Base-by-base conservation (phyloP, 306 rosid species). In the Trifolium subterraneum region DNA sequence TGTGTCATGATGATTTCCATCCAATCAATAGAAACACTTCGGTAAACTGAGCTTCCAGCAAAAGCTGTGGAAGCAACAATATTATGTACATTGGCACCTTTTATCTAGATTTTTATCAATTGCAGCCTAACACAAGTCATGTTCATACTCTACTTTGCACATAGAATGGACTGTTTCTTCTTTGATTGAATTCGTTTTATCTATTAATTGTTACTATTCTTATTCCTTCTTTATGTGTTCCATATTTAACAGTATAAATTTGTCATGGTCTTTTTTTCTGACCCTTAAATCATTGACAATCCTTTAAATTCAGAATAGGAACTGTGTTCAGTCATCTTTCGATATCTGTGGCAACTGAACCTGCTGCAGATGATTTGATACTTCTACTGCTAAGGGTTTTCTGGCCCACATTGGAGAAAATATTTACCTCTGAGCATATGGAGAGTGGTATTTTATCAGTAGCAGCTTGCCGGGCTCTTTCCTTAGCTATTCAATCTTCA, bases 381-480 rank as follows among this genome's bases (percentile, higher is more conserved):
- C 81, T 89, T 78, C 81, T 92, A 33, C 79, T 93, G 68, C 81
- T 93, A 70, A 79, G 86, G 65, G 86, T 87, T 31, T 93, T 93
- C 84, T 91, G 97, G 98, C 98, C 96, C 78, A 88, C 87, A 80
- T 81, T 93, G 79, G 96, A 93, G 87, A 89, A 89, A 85, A 84
- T 89, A 39, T 84, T 93, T 76, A 78, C 88, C 70, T 91, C 97
- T 60, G 90, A 88, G 72, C 94, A 93, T 81, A 89, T 93, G 97
- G 98, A 93, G 84, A 89, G 78, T 73, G 92, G 96, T 71, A 93
- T 77, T 78, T 79, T 93, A 79, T 88, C 98, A 6, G 68, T 82
- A 25, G 96, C 98, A 81, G 97, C 97, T 76, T 93, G 98, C 83
- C 96, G 96, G 47, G 91, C 97, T 42, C 98, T 93, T 85, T 87